Evolutionary conservation across 2,329 filamentous ascomycete genomes (phyloP), one percentile per base, ranked within the genome.

Genomic region (Hortaea sp.): DNA sequence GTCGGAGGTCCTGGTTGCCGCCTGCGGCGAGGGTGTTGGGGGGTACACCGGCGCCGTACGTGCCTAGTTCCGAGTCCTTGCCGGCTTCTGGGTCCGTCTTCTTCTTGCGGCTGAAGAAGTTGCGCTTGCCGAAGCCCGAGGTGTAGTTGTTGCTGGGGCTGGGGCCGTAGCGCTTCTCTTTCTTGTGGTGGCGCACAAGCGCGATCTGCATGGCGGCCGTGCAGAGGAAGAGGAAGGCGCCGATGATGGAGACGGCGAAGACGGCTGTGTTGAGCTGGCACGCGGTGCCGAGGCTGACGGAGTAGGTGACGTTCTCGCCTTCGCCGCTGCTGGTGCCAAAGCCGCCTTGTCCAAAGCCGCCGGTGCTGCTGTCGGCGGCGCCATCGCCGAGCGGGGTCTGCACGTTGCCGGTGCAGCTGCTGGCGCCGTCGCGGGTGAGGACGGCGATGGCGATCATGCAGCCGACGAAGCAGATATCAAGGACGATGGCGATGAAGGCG

Each of bases 361-460:
- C 64, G 31, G 74, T 72, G 32, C 72, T 67, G 28, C 69, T 67
- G 42, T 64, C 62, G 1, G 76, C 70, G 6, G 75, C 66, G 5
- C 84, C 85, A 4, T 63, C 72, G 34, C 88, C 88, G 44, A 90
- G 78, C 5, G 79, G 80, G 11, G 81, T 90, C 41, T 74, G 69
- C 49, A 88, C 74, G 11, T 69, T 68, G 41, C 79, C 79, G 10
- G 68, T 72, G 70, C 89, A 95, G 42, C 68, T 76, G 50, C 74
- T 66, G 0, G 79, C 78, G 34, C 88, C 88, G 46, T 77, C 68
- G 34, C 84, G 77, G 49, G 85, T 89, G 52, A 86, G 74, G 42
- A 82, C 72, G 1, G 88, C 87, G 49, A 95, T 78, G 60, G 88
- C 94, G 60, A 94, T 78, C 71, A 92, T 92, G 48, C 74, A 79